Evolutionary conservation across 2,329 filamentous ascomycete genomes (phyloP).

Genomic region (Hypoxylon sp.): DNA sequence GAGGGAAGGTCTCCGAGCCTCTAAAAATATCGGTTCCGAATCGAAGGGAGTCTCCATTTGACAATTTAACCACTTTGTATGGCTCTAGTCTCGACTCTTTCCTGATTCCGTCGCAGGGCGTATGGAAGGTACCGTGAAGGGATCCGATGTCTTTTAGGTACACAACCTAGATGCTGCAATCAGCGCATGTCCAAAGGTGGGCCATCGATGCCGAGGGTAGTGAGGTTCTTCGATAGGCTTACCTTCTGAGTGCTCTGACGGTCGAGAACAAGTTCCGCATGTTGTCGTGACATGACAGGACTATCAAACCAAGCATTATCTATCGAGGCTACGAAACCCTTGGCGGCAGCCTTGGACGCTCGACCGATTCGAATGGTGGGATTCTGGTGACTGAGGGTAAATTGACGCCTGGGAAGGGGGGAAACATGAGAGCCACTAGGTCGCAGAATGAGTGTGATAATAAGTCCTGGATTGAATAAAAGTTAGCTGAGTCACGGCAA

Average conservation of each 20-base stretch:
- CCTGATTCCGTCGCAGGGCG: conserved; percentile 46
- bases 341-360: conserved; percentile 60
- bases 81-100: conserved; percentile 42
- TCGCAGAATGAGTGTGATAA: conserved; percentile 43
- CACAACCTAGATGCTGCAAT: conserved; percentile 56
- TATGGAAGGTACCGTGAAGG: conserved; percentile 66
- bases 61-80: conserved; percentile 42
- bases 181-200: conserved; percentile 22
- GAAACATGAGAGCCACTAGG: conserved; percentile 19
- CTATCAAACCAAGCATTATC: conserved; percentile 77
- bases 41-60: conserved; percentile 54
- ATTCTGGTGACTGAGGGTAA: conserved; percentile 48
- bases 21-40: conserved; percentile 59
- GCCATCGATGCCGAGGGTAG: not conserved
- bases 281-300: conserved; percentile 77
- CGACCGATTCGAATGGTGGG: conserved; percentile 56
- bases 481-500: not conserved
- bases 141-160: conserved; percentile 62
- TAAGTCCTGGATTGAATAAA: conserved; percentile 22
- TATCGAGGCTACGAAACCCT: conserved; percentile 55
- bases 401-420: conserved; percentile 44
- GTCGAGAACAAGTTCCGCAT: conserved; percentile 68
- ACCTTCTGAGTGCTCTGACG: conserved; percentile 57
- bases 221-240: conserved; percentile 36
- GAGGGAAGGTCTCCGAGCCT: conserved; percentile 53